Conservation (phyloP, 2,329 filamentous ascomycete species). For the Sporothrix sp. region DNA sequence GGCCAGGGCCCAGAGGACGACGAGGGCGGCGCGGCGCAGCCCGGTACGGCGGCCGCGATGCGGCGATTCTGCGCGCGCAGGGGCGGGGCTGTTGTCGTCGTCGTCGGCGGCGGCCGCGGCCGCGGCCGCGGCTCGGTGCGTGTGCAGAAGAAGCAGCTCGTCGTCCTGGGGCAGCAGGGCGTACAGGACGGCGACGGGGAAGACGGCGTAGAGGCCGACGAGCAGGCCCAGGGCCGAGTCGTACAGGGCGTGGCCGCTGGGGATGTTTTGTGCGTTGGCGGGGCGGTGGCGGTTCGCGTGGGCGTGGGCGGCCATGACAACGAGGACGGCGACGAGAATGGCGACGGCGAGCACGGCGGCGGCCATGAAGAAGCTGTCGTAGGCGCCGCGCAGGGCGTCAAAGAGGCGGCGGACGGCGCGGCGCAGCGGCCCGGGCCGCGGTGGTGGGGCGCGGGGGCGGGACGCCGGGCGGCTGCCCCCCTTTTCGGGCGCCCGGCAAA, state of each 20-base stretch:
- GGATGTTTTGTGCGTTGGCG: conserved; percentile 5
- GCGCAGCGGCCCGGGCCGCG: too few relatives aligned
- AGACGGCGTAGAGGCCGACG: conserved; percentile 10
- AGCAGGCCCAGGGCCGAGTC: conserved; percentile 17
- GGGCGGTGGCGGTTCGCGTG: background rate
- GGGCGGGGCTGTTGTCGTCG: too few relatives aligned
- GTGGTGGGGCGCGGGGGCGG: too few relatives aligned
- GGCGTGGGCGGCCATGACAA: background rate
- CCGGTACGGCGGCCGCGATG: conserved; percentile 10
- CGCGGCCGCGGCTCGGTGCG: too few relatives aligned
- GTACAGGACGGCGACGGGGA: conserved; percentile 15
- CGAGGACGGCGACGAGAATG: conserved; percentile 18
- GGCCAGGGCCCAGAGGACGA: conserved; percentile 14
- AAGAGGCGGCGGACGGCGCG: conserved; percentile 17
- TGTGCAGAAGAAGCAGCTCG: too few relatives aligned
- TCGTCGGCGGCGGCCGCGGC: too few relatives aligned
- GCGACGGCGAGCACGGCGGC: conserved; percentile 15
- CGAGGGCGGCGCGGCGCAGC: conserved; percentile 14
- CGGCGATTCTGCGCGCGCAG: too few relatives aligned
- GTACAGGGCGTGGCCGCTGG: conserved; percentile 16
- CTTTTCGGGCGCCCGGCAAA: too few relatives aligned
- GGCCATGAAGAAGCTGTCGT: conserved; percentile 19
- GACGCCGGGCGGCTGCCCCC: too few relatives aligned
- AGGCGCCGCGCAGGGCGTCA: conserved; percentile 20
- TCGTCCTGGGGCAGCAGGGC: conserved; percentile 10